phyloP scores from a whole-genome alignment of 2,329 filamentous ascomycete genomes.

The Diaporthe sp. region DNA sequence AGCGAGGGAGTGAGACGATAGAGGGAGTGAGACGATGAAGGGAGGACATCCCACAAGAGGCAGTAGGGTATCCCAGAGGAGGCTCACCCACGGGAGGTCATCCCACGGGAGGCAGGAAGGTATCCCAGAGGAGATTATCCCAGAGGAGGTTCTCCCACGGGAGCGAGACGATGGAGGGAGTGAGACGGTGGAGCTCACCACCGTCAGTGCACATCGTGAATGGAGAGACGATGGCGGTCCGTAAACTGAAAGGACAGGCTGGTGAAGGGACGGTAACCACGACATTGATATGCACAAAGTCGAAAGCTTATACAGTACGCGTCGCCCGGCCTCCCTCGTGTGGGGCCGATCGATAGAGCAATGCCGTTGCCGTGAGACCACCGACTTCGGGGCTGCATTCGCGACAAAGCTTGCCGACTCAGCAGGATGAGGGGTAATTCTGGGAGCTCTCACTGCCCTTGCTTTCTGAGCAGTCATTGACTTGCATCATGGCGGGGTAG shows the following conservation, averaged over 20 bases:
- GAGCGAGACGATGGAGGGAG: too few species aligned
- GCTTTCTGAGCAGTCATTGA: conserved; percentile 21
- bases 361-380: neutral
- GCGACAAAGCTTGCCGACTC: conserved; percentile 23
- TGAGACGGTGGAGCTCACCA: too few species aligned
- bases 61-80: too few species aligned
- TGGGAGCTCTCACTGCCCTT: conserved; percentile 21
- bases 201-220: neutral
- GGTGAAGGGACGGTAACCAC: neutral
- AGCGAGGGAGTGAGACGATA: too few species aligned
- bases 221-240: neutral
- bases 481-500: conserved; percentile 26
- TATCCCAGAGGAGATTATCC: too few species aligned
- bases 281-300: neutral
- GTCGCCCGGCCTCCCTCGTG: neutral
- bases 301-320: neutral
- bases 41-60: too few species aligned
- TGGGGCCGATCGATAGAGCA: neutral
- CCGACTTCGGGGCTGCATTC: conserved; percentile 2
- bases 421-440: neutral
- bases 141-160: too few species aligned
- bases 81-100: too few species aligned
- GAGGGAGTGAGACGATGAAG: too few species aligned
- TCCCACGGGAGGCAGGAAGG: too few species aligned
- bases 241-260: neutral